Conservation (phyloP, 1,139 yeast species). For the Zygoascus sp. region DNA sequence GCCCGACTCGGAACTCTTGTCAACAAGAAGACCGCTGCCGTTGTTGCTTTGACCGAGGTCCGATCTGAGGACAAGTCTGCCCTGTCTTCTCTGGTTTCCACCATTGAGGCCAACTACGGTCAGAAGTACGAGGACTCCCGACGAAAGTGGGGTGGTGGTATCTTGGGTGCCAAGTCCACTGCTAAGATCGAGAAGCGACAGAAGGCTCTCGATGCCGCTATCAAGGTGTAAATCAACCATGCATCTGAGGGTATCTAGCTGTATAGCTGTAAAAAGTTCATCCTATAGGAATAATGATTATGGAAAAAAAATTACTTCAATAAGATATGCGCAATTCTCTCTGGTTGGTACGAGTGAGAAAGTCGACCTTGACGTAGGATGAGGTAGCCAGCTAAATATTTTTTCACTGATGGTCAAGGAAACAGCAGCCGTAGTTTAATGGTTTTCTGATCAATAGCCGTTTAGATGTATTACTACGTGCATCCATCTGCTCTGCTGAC, state of each 20-base stretch:
- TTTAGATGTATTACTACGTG: no score
- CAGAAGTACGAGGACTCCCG: slow-evolving; percentile 92
- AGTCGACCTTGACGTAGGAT: no score
- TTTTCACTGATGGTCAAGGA: no score
- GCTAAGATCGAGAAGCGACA: slow-evolving; percentile 62
- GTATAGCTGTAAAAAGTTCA: not conserved
- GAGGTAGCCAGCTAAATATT: no score
- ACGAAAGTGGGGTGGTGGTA: slow-evolving; percentile 99
- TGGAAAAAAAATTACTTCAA: not conserved
- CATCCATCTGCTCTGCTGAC: no score
- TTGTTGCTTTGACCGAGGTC: slow-evolving; percentile 95
- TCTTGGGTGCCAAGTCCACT: slow-evolving; percentile 89
- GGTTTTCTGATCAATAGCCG: no score
- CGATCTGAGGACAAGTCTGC: slow-evolving; percentile 90
- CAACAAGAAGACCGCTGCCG: slow-evolving; percentile 95
- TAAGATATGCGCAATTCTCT: no score
- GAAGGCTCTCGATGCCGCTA: slow-evolving; percentile 45
- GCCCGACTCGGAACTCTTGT: slow-evolving; percentile 97
- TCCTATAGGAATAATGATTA: slow-evolving; percentile 4
- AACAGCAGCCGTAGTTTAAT: no score
- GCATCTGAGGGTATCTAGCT: not conserved
- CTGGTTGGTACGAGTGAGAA: no score
- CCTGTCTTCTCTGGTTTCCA: slow-evolving; percentile 84
- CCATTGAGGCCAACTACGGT: slow-evolving; percentile 86
- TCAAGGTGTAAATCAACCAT: slow-evolving; percentile 35